Base-by-base conservation (phyloP, 306 rosid genomes). In the Abrus precatorius region DNA sequence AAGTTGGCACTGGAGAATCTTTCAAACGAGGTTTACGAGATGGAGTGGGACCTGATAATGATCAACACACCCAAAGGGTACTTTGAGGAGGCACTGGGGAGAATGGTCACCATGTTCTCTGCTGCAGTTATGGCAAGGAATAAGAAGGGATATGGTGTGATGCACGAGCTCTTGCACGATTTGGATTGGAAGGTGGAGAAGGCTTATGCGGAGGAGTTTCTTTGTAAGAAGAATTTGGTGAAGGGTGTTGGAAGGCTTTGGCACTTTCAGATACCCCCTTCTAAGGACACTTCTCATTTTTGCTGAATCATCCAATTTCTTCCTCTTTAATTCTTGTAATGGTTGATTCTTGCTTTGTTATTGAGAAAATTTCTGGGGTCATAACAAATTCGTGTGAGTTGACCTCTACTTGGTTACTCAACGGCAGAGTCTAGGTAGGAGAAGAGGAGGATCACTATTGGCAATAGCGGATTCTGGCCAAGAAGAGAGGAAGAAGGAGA, bases 41-140 rank as follows among this genome's bases (percentile, higher is more conserved):
- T 8, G 36, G 98, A 93, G 73, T 95, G 99, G 99, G 99, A 95
- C 61, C 75, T 93, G 49, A 90, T 95, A 27, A 95, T 95, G 99
- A 79, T 95, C 61, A 96, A 95, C 72, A 98, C 98, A 30, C 99
- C 99, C 0, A 64, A 80, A 0, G 99, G 98, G 0, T 95, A 95
- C 43, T 95, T 73, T 6, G 84, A 96, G 0, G 94, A 93, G 86
- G 96, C 96, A 0, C 99, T 97, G 1, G 99, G 98, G 1, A 6
- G 99, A 38, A 95, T 95, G 99, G 96, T 77, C 3, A 97, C 97
- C 7, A 93, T 95, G 32, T 95, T 79, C 79, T 91, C 98, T 0
- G 97, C 94, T 12, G 93, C 99, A 0, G 93, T 95, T 3, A 93
- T 93, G 98, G 98, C 96, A 1, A 83, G 98, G 73, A 70, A 86